These are phyloP conservation scores for Curvularia sp. DNA, from an alignment of 2,329 filamentous ascomycete genomes.

Conservation along the genomic window DNA sequence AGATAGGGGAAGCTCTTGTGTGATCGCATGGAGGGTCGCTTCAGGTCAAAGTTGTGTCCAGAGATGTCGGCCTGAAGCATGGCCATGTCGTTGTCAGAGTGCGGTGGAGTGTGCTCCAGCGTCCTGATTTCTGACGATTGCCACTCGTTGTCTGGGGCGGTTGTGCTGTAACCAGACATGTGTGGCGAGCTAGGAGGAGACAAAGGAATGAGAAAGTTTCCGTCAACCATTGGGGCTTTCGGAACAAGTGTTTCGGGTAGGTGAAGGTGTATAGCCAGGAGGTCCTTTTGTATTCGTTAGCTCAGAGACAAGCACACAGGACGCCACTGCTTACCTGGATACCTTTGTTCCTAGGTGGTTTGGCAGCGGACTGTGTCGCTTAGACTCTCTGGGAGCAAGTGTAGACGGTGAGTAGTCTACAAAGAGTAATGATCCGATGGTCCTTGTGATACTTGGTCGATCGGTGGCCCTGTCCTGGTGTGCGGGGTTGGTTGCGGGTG, in stretches of 20 bases:
- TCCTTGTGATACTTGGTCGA: conserved; percentile 32
- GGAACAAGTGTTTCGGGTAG: conserved; percentile 25
- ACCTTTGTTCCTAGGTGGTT: conserved; percentile 13
- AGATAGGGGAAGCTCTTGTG: conserved; percentile 55
- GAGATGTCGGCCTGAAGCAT: conserved; percentile 48
- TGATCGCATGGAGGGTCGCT: conserved; percentile 51
- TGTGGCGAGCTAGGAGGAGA: conserved; percentile 60
- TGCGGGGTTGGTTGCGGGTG: conserved; percentile 44
- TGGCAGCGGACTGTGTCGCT: background rate
- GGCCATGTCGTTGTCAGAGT: conserved; percentile 50
- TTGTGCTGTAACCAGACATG: conserved; percentile 57
- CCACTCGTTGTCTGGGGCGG: conserved; percentile 54
- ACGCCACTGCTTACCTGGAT: conserved; percentile 19
- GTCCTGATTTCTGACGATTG: conserved; percentile 49
- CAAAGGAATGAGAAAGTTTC: conserved; percentile 55
- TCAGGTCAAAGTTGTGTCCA: conserved; percentile 47
- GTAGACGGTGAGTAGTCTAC: background rate
- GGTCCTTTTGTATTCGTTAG: conserved; percentile 36
- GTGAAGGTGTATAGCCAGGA: conserved; percentile 32
- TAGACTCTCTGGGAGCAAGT: background rate
- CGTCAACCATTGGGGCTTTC: conserved; percentile 53
- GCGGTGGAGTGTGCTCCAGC: conserved; percentile 43
- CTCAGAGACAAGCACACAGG: conserved; percentile 5
- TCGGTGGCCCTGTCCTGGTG: conserved; percentile 40
- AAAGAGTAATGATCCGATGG: conserved; percentile 36